Percentiles rank a stretch among this genome's conserved stretches.
phyloP scores from a whole-genome alignment of 2,329 filamentous ascomycete genomes.

The Cercospora sesami region DNA sequence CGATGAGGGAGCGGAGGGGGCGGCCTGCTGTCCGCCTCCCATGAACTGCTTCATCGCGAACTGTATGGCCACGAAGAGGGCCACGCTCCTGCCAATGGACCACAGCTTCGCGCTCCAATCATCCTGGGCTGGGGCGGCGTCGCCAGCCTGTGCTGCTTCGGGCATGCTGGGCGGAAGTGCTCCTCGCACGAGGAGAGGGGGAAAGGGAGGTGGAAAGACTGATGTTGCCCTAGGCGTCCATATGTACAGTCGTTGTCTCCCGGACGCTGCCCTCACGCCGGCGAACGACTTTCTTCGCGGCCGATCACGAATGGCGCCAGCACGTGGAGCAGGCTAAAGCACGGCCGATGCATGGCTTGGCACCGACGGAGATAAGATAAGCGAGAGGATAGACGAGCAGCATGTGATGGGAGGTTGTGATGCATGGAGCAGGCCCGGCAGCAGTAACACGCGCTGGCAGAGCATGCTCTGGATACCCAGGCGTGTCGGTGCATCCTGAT shows the following conservation, averaged over 20 bases:
- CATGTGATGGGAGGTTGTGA: not conserved
- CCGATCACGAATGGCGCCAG: slow-evolving; percentile 7
- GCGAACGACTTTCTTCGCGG: not conserved
- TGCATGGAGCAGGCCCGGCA: not conserved
- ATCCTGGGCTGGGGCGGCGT: slow-evolving; percentile 11
- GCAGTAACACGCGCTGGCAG: not conserved
- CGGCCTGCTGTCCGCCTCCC: slow-evolving; percentile 36
- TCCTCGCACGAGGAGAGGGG: not conserved
- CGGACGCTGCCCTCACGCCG: not conserved
- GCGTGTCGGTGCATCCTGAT: not conserved
- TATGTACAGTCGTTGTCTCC: not conserved
- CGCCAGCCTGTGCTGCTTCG: slow-evolving; percentile 8
- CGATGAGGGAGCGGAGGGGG: slow-evolving; percentile 23
- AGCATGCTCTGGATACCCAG: not conserved
- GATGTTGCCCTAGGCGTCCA: slow-evolving; percentile 2
- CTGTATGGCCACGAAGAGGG: slow-evolving; percentile 61
- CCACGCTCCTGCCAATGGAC: slow-evolving; percentile 54
- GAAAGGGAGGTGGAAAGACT: not conserved
- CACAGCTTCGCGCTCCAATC: slow-evolving; percentile 34
- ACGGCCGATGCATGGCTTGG: not conserved
- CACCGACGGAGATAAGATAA: slow-evolving; percentile 7
- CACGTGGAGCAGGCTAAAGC: slow-evolving; percentile 10
- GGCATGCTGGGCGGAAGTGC: slow-evolving; percentile 11
- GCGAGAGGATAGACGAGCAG: not conserved
- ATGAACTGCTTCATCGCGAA: slow-evolving; percentile 59